Conservation (phyloP, 116 monocot genomes). For the Posidonia oceanica region DNA sequence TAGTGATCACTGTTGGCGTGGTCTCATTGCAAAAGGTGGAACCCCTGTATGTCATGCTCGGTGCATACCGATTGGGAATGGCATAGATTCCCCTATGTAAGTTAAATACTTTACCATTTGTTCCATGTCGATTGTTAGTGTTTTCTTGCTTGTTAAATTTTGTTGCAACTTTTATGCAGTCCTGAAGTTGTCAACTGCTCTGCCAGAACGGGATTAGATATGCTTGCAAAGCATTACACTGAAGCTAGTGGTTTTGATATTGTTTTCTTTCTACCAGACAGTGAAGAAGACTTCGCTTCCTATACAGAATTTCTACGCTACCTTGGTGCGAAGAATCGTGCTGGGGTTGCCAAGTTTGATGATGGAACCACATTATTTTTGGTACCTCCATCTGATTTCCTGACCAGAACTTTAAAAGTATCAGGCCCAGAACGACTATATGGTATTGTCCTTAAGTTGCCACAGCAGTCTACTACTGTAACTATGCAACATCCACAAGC, state of each 20-base stretch:
- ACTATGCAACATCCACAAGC: constrained; percentile 12
- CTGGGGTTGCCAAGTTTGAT: constrained; percentile 89
- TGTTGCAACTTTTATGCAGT: constrained; percentile 28
- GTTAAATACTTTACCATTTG: constrained; percentile 6
- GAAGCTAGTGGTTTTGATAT: constrained; percentile 85
- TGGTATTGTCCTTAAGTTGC: constrained; percentile 85
- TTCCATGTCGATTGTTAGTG: neutral
- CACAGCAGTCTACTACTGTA: constrained; percentile 26
- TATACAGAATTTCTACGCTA: constrained; percentile 96
- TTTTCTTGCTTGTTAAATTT: neutral
- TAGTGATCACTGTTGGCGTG: constrained; percentile 48
- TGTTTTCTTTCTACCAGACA: constrained; percentile 91
- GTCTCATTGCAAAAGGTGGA: constrained; percentile 71
- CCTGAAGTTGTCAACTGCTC: constrained; percentile 83
- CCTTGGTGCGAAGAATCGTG: constrained; percentile 66
- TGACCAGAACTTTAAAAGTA: constrained; percentile 62
- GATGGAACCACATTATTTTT: constrained; percentile 91
- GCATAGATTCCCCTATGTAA: constrained; percentile 54
- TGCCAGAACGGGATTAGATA: constrained; percentile 88
- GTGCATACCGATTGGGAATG: constrained; percentile 56
- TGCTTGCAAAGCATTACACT: constrained; percentile 72
- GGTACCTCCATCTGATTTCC: constrained; percentile 95
- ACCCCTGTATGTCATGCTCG: constrained; percentile 63
- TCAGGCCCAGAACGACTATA: constrained; percentile 90
- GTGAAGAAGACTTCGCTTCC: constrained; percentile 90